Base-by-base conservation (phyloP, 352 stramenopile species). In the Ophiocytium majus region DNA sequence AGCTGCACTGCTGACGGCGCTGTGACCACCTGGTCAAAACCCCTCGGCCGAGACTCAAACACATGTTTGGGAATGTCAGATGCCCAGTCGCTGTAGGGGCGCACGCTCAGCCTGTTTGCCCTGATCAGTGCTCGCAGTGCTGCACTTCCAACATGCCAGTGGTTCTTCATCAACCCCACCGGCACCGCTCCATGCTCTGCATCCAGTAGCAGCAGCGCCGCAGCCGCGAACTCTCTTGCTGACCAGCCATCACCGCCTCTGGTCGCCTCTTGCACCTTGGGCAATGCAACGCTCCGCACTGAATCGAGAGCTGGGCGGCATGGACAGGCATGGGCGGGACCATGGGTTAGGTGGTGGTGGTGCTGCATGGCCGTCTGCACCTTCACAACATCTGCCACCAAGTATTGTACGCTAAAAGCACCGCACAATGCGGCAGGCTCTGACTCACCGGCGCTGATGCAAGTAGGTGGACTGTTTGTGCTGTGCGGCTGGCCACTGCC, bases 51-150 rank as follows among this genome's bases (percentile, higher is more conserved):
- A 57, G 14, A 57, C n/a, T n/a, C n/a, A 14, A 57, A 57, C 5
- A 14, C 43, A 57, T 57, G 5, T 14, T 57, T 57, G 43, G 64
- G 5, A 17, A 76, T 5, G 64, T 76, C 64, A 34, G 5, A 37
- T 76, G 64, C 64, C 64, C 64, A 76, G 31, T 37, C 34, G 64
- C 31, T 37, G 64, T 76, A 76, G 31, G 64, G 64, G 31, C 64
- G 64, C 34, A 76, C 5, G 64, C 64, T 76, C 5, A 76, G 64
- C 64, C 64, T 5, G 17, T 76, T 76, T 37, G 64, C 64, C 64
- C 17, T 76, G 31, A 76, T 37, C 31, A 76, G 17, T 17, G 64
- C 64, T 17, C 64, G 64, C 43, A 57, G 14, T 14, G 43, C 43
- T 14, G 43, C 5, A 14, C 5, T 5, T 5, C 43, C 5, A 14